Percentiles rank a stretch among this genome's conserved stretches.
Conservation (phyloP, 495 filamentous ascomycete species). For the Lepidopterella palustris region DNA sequence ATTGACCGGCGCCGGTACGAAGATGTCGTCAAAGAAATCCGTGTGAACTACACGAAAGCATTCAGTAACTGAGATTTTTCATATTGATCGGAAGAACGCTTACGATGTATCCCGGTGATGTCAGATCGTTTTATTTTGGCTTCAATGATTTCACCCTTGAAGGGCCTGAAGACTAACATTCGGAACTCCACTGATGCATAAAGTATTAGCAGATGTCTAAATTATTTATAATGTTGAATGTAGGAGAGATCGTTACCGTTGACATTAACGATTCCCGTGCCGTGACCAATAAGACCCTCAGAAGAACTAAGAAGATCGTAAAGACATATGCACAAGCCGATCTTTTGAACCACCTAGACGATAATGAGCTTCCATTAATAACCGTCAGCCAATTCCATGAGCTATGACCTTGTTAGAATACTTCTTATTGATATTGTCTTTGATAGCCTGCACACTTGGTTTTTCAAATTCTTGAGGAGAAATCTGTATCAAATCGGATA, state of each 20-base stretch:
- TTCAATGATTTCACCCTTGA: conserved; percentile 81
- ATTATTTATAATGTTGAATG: not conserved
- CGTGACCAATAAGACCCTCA: conserved; percentile 88
- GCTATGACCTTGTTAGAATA: conserved; percentile 76
- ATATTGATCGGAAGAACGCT: conserved; percentile 17
- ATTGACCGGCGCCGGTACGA: conserved; percentile 57
- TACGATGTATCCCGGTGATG: conserved; percentile 68
- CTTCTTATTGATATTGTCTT: conserved; percentile 92
- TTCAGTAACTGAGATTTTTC: conserved; percentile 1
- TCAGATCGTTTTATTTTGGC: conserved; percentile 71
- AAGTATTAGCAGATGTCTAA: too few relatives aligned
- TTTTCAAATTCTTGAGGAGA: conserved; percentile 77
- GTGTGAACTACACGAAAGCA: conserved; percentile 54
- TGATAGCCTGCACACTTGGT: conserved; percentile 67
- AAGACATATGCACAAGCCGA: conserved; percentile 86
- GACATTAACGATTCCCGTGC: conserved; percentile 80
- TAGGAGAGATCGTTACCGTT: conserved; percentile 55
- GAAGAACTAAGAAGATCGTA: conserved; percentile 81
- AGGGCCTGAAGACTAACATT: conserved; percentile 88
- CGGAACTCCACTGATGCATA: conserved; percentile 70
- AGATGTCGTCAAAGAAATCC: conserved; percentile 88
- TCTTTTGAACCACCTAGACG: conserved; percentile 52
- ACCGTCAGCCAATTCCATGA: conserved; percentile 1
- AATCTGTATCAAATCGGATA: conserved; percentile 90
- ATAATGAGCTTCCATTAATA: not conserved